Base-by-base conservation (phyloP, 768 basidiomycete species). In the Boletus tomentosulus region DNA sequence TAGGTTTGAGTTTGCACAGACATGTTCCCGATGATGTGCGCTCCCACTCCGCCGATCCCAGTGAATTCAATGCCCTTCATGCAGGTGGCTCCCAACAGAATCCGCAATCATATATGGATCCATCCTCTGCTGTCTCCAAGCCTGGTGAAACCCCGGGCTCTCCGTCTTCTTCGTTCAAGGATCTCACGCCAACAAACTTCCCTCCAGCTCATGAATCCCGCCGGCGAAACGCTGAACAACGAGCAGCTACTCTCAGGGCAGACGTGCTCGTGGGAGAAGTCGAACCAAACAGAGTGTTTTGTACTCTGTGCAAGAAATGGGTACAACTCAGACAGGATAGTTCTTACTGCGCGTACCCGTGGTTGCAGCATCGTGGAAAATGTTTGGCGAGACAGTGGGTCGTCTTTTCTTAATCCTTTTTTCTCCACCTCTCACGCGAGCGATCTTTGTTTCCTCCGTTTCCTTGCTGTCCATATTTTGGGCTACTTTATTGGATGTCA, bases 281-380 rank as follows among this genome's bases (percentile, higher is more conserved):
- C 33, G 87, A 90, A 62, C 84, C 86, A 0, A 85, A 85, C 60
- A 69, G 83, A 28, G 86, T 90, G 0, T 88, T 89, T 59, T 92
- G 89, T 63, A 74, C 76, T 3, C 68, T 90, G 1, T 92, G 89
- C 65, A 75, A 79, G 62, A 89, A 90, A 68, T 91, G 89, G 89
- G 87, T 91, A 1, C 89, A 90, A 67, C 75, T 91, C 19, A 69
- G 89, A 39, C 87, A 89, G 65, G 88, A 91, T 60, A 83, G 81
- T 55, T 81, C 82, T 10, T 91, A 85, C 66, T 91, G 88, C 59
- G 85, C 88, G 49, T 88, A 89, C 64, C 88, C 89, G 37, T 91
- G 88, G 89, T 65, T 83, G 54, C 86, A 87, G 70, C 89, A 91
- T 67, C 79, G 86, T 19, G 79, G 76, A 25, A 91, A 89, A 68